A percentile compares a stretch with the other conserved stretches of the same genome.
phyloP scores from a whole-genome alignment of 2,329 filamentous ascomycete species.

The Claviceps spartinae region DNA sequence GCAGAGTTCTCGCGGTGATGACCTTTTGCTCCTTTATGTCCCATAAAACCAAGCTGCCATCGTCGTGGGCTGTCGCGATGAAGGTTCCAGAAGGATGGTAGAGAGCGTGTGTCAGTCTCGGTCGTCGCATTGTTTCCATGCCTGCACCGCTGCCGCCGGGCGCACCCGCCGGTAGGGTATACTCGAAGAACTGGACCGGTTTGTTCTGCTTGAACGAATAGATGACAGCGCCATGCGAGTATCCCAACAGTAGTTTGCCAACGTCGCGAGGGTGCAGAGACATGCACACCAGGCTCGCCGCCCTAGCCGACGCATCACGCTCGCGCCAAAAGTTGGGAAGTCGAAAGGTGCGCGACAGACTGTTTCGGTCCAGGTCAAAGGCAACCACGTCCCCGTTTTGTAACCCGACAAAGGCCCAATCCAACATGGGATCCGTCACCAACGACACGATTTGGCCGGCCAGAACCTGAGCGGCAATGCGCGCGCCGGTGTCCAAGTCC shows the following conservation, averaged over 20 bases:
- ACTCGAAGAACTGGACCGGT: slow-evolving; percentile 66
- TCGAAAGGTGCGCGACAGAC: slow-evolving; percentile 54
- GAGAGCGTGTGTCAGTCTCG: slow-evolving; percentile 65
- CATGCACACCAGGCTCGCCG: slow-evolving; percentile 54
- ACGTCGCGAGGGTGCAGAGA: slow-evolving; percentile 85
- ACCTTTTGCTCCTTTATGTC: slow-evolving; percentile 79
- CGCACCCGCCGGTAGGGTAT: slow-evolving; percentile 67
- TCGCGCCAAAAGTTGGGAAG: slow-evolving; percentile 81
- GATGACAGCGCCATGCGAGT: slow-evolving; percentile 71
- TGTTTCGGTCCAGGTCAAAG: slow-evolving; percentile 82
- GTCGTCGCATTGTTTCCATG: slow-evolving; percentile 50
- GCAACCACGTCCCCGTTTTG: slow-evolving; percentile 74
- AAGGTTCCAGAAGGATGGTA: slow-evolving; percentile 96
- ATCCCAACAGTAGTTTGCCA: slow-evolving; percentile 82
- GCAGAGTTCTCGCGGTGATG: slow-evolving; percentile 69
- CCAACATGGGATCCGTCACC: slow-evolving; percentile 75
- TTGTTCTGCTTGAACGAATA: slow-evolving; percentile 93
- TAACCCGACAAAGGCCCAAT: slow-evolving; percentile 81
- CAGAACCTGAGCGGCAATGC: slow-evolving; percentile 57
- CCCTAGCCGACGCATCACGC: slow-evolving; percentile 51
- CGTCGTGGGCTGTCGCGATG: slow-evolving; percentile 73
- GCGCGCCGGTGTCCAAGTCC: slow-evolving; percentile 57
- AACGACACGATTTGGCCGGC: slow-evolving; percentile 63
- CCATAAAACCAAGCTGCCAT: slow-evolving; percentile 88
- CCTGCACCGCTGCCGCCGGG: slow-evolving; percentile 63